Conservation (phyloP, 257 asterid genomes). For the Fraxinus excelsior region DNA sequence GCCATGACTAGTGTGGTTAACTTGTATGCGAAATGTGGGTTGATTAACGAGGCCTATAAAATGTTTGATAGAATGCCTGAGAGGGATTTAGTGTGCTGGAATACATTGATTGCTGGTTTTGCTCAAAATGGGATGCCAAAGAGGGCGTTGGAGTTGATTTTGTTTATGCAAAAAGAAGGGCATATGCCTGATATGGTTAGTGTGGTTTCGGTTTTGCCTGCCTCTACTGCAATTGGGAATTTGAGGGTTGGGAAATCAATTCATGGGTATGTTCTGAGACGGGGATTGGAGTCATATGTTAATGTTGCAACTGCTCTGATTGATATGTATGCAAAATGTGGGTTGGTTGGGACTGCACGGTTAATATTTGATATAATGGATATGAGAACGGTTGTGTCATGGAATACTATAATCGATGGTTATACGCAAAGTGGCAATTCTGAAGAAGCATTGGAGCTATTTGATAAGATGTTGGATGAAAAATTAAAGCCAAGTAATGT, state of each 20-base stretch:
- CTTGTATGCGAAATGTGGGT: slow-evolving; percentile 71
- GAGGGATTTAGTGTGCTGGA: slow-evolving; percentile 87
- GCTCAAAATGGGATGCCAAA: slow-evolving; percentile 72
- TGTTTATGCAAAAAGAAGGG: slow-evolving; percentile 60
- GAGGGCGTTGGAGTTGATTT: slow-evolving; percentile 57
- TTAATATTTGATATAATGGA: slow-evolving; percentile 65
- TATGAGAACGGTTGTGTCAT: slow-evolving; percentile 67
- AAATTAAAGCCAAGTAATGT: slow-evolving; percentile 70
- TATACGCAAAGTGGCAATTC: slow-evolving; percentile 75
- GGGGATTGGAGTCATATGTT: slow-evolving; percentile 53
- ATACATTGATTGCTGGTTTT: slow-evolving; percentile 70
- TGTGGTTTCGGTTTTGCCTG: slow-evolving; percentile 73
- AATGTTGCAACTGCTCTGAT: slow-evolving; percentile 77
- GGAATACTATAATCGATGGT: slow-evolving; percentile 93
- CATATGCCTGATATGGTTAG: slow-evolving; percentile 67
- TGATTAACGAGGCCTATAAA: slow-evolving; percentile 63
- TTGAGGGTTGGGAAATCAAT: slow-evolving; percentile 56
- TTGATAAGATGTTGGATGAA: slow-evolving; percentile 61
- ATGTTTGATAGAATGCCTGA: slow-evolving; percentile 87
- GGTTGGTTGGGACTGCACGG: slow-evolving; percentile 45
- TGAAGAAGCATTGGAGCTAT: slow-evolving; percentile 66
- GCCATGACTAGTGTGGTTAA: slow-evolving; percentile 68
- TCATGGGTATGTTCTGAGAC: slow-evolving; percentile 63
- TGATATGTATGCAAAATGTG: slow-evolving; percentile 92
- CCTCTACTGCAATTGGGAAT: slow-evolving; percentile 52